Conservation (phyloP, 768 basidiomycete species). For the Phanerodontia chrysosporium region DNA sequence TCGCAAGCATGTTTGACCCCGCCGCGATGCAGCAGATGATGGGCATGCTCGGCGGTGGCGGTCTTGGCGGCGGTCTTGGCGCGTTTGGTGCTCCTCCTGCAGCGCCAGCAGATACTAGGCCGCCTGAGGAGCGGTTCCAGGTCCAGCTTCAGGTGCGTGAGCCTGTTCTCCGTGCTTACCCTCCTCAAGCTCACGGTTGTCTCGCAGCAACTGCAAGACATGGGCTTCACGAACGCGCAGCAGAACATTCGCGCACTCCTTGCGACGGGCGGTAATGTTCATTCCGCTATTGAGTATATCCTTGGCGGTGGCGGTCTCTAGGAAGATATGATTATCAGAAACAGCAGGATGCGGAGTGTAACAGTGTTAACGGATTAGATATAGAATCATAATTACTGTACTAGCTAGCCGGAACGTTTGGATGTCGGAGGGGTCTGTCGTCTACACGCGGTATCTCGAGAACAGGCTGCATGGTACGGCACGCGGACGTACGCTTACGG, state of each 20-base stretch:
- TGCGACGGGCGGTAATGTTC: conserved; percentile 90
- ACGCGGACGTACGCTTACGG: no score
- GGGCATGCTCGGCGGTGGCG: conserved; percentile 25
- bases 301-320: conserved; percentile 72
- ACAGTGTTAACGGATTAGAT: conserved; percentile 3
- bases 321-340: neutral
- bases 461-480: no score
- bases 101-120: conserved; percentile 61
- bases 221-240: conserved; percentile 88
- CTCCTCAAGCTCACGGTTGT: neutral
- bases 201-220: conserved; percentile 81
- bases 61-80: conserved; percentile 18
- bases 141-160: conserved; percentile 68
- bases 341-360: conserved; percentile 2
- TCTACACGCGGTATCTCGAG: no score
- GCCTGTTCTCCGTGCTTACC: neutral
- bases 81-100: conserved; percentile 30
- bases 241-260: conserved; percentile 90
- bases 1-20: conserved; percentile 32
- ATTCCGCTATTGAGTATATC: conserved; percentile 91
- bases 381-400: neutral
- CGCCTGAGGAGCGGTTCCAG: conserved; percentile 91
- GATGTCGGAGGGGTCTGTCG: no score
- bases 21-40: conserved; percentile 41
- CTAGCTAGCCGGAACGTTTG: neutral